A percentile compares a stretch with the other conserved stretches of the same genome.
phyloP scores from a whole-genome alignment of 2,329 filamentous ascomycete species.

The Penicillium palitans region DNA sequence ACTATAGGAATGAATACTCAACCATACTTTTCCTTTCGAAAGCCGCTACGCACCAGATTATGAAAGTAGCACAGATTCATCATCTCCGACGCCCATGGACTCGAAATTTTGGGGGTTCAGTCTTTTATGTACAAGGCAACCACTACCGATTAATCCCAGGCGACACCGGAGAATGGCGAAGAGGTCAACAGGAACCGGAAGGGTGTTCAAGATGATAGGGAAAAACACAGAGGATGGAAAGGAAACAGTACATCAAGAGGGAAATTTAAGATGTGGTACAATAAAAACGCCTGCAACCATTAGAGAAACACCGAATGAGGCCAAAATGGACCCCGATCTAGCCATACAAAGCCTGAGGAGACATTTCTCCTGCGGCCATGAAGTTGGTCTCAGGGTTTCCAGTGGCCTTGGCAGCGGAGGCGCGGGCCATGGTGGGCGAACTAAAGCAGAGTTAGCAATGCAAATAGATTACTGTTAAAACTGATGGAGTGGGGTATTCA shows the following conservation, averaged over 20 bases:
- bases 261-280: slow-evolving; percentile 37
- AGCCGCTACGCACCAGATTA: background rate
- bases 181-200: slow-evolving; percentile 26
- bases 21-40: background rate
- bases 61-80: background rate
- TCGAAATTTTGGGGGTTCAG: slow-evolving; percentile 30
- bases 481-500: slow-evolving; percentile 49
- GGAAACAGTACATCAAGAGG: slow-evolving; percentile 26
- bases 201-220: slow-evolving; percentile 26
- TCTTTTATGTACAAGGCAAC: slow-evolving; percentile 41
- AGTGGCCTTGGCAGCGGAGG: slow-evolving; percentile 85
- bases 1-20: background rate
- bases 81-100: slow-evolving; percentile 21
- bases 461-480: background rate
- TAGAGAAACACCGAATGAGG: slow-evolving; percentile 32
- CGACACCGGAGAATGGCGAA: slow-evolving; percentile 25
- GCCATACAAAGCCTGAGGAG: slow-evolving; percentile 43
- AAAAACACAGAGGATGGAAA: slow-evolving; percentile 26
- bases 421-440: slow-evolving; percentile 97
- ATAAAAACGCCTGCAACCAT: slow-evolving; percentile 39
- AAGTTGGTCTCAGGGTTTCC: slow-evolving; percentile 77
- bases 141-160: slow-evolving; percentile 27
- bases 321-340: slow-evolving; percentile 24
- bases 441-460: slow-evolving; percentile 48
- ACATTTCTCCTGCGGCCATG: slow-evolving; percentile 67